Conservation (phyloP, 2,329 filamentous ascomycete species). For the Trichoderma sp. region DNA sequence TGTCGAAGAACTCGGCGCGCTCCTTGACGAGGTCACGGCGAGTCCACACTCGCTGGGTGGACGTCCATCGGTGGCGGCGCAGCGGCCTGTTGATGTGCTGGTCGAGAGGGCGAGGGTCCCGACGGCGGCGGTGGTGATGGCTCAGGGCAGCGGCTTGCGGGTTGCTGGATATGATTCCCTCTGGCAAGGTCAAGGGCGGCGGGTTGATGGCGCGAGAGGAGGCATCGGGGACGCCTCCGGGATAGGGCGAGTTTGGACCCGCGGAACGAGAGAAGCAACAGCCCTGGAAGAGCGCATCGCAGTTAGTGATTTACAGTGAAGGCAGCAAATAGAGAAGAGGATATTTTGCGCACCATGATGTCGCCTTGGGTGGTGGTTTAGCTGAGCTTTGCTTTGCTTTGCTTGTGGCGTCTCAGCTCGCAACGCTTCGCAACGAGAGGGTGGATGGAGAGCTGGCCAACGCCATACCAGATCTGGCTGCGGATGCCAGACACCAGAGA, state of each 20-base stretch:
- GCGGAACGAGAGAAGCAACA: conserved; percentile 57
- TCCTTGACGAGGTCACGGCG: conserved; percentile 66
- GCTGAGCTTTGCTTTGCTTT: not conserved
- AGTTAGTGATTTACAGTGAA: conserved; percentile 23
- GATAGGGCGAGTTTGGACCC: conserved; percentile 54
- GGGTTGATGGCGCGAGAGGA: conserved; percentile 56
- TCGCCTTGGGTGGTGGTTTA: not conserved
- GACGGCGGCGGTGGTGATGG: conserved; percentile 34
- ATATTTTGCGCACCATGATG: conserved; percentile 1
- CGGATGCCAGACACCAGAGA: not conserved
- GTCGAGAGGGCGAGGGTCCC: conserved; percentile 46
- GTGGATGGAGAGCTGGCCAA: conserved; percentile 8
- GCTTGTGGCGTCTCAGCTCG: conserved; percentile 6
- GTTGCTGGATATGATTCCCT: conserved; percentile 28
- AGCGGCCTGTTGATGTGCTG: conserved; percentile 71
- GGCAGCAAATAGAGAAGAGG: not conserved
- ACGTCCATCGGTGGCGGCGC: conserved; percentile 63
- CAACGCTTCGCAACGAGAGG: conserved; percentile 9
- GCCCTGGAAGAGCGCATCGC: conserved; percentile 41
- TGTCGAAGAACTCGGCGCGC: conserved; percentile 85
- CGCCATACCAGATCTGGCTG: conserved; percentile 24
- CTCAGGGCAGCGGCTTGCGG: conserved; percentile 16
- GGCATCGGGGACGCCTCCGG: conserved; percentile 47
- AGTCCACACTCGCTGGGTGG: conserved; percentile 66
- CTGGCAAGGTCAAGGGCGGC: conserved; percentile 35